Evolutionary conservation across 2,329 filamentous ascomycete genomes (phyloP), one percentile per base, ranked within the genome.

Genomic region (Pseudogymnoascus pannorum): DNA sequence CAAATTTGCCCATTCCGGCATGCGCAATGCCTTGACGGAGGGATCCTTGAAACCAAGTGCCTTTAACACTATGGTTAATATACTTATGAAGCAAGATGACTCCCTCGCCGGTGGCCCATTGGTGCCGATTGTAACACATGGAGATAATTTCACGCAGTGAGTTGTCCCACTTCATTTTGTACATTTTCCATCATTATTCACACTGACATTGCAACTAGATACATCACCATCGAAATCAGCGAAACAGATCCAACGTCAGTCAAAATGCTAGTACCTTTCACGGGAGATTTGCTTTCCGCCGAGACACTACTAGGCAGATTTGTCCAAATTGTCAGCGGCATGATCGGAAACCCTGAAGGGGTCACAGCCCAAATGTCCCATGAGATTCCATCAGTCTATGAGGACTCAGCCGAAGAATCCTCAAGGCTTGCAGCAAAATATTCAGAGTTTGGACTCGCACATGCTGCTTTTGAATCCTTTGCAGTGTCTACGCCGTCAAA

Each of bases 41-140:
- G 59, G 38, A 7, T 33, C 20, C 22, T 16, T 51, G 48, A 48
- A 14, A n/a, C 31, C 40, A 18, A 26, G 38, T 33, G 9, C 33
- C 9, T 60, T 44, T 22, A 51, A 60, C 48, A 60, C 59, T 11
- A 60, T 60, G 59, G 40, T 51, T 6, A 60, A 60, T 33, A 60
- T 60, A 29, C 59, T 60, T 20, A 26, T 51, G 9, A 54, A 54
- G 24, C 48, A 54, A 31, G 24, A 54, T 31, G 24, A 31, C 11
- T 18, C n/a, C 14, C 24, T 54, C 9, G 4, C 26, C 8, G n/a
- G 26, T 20, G 26, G 48, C 4, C 48, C 48, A 54, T 54, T 54
- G n/a, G 48, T 31, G 24, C 48, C 48, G 11, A 54, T 54, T 31
- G n/a, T 54, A 14, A 54, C 26, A 7, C 48, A 54, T 3, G 48